Evolutionary conservation across 2,329 filamentous ascomycete genomes (phyloP), one percentile per base, ranked within the genome.

Genomic region (Colletotrichum tamarilloi): DNA sequence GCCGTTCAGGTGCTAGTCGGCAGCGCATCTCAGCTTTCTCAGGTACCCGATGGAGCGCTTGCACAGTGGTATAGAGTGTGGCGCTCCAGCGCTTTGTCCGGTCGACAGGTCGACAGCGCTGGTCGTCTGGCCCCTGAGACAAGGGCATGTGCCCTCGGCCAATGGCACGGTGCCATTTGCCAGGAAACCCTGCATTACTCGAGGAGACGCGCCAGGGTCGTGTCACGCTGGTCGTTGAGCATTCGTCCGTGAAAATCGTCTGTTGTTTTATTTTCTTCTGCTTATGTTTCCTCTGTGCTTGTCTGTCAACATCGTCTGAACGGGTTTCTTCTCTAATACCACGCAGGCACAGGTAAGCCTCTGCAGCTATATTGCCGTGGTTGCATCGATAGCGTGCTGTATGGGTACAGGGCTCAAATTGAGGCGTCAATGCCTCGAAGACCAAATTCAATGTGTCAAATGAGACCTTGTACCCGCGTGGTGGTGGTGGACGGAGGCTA

Each of bases 221-320:
- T 70, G 71, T 60, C 66, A 69, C 32, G n/a, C 19, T 24, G 28
- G 55, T 46, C 38, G 24, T 19, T 22, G 24, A 22, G 38, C 5
- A 19, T 42, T 42, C 38, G 38, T 42, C 38, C 38, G 38, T 42
- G 38, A 42, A 19, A n/a, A 5, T 46, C 28, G 62, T 52, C 57
- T 46, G 49, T 53, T 35, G 49, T 60, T 38, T 38, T 60, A 14
- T 26, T n/a, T 4, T 16, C 16, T 19, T 12, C 9, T 28, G 49
- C 22, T 26, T 1, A 19, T 28, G 22, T 42, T 46, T 55, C 14
- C n/a, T 2, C 28, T 32, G 11, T 60, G 35, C 24, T 56, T 64
- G 46, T 28, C 70, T 73, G 70, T 70, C 70, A 73, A 49, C 55
- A 56, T 70, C 46, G 46, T 70, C 60, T 56, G 26, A 73, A 35